Percentiles rank a stretch among this genome's conserved stretches.
phyloP scores from a whole-genome alignment of 805 yeast genomes.

The Metschnikowia kunwiensis region DNA sequence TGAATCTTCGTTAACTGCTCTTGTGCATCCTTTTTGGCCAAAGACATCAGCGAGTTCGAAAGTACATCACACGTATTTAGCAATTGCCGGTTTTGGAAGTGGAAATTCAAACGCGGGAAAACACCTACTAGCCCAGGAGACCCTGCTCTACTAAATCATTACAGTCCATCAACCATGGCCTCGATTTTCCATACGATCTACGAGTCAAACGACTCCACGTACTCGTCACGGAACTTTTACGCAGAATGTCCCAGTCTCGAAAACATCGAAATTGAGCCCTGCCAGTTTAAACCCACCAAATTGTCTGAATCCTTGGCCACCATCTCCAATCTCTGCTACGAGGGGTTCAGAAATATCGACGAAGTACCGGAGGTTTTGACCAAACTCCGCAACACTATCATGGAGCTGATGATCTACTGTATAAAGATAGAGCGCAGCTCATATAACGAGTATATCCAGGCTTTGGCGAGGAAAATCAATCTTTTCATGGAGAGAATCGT shows the following conservation, averaged over 20 bases:
- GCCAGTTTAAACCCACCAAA: constrained; percentile 6
- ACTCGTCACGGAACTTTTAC: constrained; percentile 5
- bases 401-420: constrained; percentile 15
- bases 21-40: too few relatives aligned
- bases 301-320: constrained; percentile 14
- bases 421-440: constrained; percentile 12
- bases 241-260: constrained; percentile 13
- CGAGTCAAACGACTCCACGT: constrained; percentile 10
- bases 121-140: too few relatives aligned
- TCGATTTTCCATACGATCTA: constrained; percentile 7
- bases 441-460: constrained; percentile 13
- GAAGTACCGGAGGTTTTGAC: constrained; percentile 10
- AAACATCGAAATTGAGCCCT: constrained; percentile 10
- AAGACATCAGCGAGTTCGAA: too few relatives aligned
- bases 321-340: constrained; percentile 13
- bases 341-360: constrained; percentile 12
- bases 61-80: too few relatives aligned
- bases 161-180: not conserved
- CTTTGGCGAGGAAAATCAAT: constrained; percentile 11
- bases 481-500: constrained; percentile 13
- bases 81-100: too few relatives aligned
- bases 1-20: too few relatives aligned
- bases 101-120: too few relatives aligned
- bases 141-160: not conserved
- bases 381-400: constrained; percentile 11